A percentile compares a stretch with the other conserved stretches of the same genome.
phyloP scores from a whole-genome alignment of 805 yeast species.

The Priceomyces melissophilus region DNA sequence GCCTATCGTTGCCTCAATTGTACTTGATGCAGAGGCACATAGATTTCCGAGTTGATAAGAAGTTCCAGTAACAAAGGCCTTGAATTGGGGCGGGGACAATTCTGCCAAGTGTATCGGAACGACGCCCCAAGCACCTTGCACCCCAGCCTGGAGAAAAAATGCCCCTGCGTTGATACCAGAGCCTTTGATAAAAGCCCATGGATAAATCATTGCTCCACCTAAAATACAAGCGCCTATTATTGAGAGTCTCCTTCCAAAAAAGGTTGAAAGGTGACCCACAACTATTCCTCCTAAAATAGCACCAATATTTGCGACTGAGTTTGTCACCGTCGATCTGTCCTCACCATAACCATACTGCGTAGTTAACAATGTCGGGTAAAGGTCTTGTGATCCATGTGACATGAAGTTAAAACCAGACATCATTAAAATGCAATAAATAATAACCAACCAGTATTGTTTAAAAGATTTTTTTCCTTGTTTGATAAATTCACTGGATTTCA shows the following conservation, averaged over 20 bases:
- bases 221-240: slow-evolving; percentile 29
- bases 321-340: slow-evolving; percentile 37
- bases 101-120: slow-evolving; percentile 61
- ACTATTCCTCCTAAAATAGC: slow-evolving; percentile 39
- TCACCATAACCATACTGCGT: slow-evolving; percentile 28
- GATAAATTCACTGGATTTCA: slow-evolving; percentile 15
- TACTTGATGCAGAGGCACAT: slow-evolving; percentile 63
- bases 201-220: slow-evolving; percentile 40
- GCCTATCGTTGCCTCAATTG: slow-evolving; percentile 66
- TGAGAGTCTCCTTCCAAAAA: slow-evolving; percentile 35
- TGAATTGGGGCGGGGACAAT: slow-evolving; percentile 49
- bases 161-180: slow-evolving; percentile 54
- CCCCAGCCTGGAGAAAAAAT: slow-evolving; percentile 59
- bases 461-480: slow-evolving; percentile 21
- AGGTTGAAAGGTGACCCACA: slow-evolving; percentile 43
- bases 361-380: slow-evolving; percentile 45
- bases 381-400: slow-evolving; percentile 74
- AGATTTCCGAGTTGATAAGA: slow-evolving; percentile 69
- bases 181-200: slow-evolving; percentile 31
- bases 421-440: slow-evolving; percentile 50
- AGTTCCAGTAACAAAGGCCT: slow-evolving; percentile 61
- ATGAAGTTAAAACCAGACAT: slow-evolving; percentile 71
- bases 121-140: slow-evolving; percentile 71
- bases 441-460: slow-evolving; percentile 56
- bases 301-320: slow-evolving; percentile 39